These are phyloP conservation scores for Cryptosporidium bovis DNA, from an alignment of 169 alveolate genomes.

Conservation along the genomic window DNA sequence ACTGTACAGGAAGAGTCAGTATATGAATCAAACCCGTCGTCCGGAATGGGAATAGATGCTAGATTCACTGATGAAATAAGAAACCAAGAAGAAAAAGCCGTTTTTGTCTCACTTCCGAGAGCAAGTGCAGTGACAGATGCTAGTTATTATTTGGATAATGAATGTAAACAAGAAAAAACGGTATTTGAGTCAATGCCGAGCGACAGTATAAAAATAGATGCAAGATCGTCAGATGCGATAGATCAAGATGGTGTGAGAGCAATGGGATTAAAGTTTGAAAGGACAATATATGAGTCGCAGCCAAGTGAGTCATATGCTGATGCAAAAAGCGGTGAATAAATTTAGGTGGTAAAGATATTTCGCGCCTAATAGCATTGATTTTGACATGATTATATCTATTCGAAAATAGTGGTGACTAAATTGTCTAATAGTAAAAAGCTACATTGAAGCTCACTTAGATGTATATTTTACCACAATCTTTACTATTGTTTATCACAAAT, in stretches of 20 bases:
- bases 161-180: constrained; percentile 26
- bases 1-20: constrained; percentile 7
- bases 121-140: constrained; percentile 26
- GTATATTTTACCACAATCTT: neutral
- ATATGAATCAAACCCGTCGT: constrained; percentile 32
- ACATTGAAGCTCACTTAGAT: too few species aligned
- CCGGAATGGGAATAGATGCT: constrained; percentile 5
- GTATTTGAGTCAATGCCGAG: constrained; percentile 37
- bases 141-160: neutral
- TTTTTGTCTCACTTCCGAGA: constrained; percentile 50
- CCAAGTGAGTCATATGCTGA: constrained; percentile 66
- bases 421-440: too few species aligned
- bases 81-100: constrained; percentile 14
- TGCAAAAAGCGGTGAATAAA: constrained; percentile 34
- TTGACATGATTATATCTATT: neutral
- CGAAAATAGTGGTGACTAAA: neutral
- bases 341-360: neutral
- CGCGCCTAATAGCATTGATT: neutral
- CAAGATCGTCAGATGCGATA: constrained; percentile 14
- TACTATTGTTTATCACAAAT: neutral
- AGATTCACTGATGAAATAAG: constrained; percentile 16
- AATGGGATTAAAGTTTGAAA: neutral
- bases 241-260: neutral
- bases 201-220: constrained; percentile 12
- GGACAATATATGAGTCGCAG: constrained; percentile 29